phyloP scores from a whole-genome alignment of 331 rosid species.

The Spiraea crenata region DNA sequence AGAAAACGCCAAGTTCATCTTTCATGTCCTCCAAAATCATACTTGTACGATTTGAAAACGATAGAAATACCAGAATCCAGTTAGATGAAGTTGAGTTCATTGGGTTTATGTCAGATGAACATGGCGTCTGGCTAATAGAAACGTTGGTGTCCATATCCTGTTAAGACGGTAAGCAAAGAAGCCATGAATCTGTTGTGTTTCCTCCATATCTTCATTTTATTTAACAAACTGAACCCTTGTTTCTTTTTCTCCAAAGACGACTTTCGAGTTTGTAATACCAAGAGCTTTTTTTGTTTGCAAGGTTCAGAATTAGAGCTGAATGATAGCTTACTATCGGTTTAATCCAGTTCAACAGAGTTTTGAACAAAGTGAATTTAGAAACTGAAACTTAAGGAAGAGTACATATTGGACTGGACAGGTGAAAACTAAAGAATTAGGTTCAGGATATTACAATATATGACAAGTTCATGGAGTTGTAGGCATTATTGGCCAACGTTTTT shows the following conservation, averaged over 20 bases:
- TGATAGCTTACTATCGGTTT: too few relatives aligned
- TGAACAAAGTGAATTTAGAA: background rate
- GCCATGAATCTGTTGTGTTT: too few relatives aligned
- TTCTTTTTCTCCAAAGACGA: background rate
- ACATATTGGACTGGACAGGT: background rate
- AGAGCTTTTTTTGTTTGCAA: background rate
- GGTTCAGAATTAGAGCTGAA: too few relatives aligned
- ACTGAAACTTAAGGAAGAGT: background rate
- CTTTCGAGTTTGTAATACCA: background rate
- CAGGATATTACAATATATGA: background rate
- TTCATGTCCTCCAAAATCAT: background rate
- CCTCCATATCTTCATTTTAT: background rate
- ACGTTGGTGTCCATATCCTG: too few relatives aligned
- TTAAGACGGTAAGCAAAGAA: too few relatives aligned
- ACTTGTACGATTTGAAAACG: too few relatives aligned
- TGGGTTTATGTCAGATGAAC: too few relatives aligned
- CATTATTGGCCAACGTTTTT: background rate
- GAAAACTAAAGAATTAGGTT: background rate
- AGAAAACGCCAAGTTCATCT: background rate
- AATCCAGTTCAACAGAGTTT: too few relatives aligned
- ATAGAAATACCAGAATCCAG: too few relatives aligned
- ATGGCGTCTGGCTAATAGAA: too few relatives aligned
- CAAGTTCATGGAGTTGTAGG: background rate
- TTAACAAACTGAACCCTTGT: background rate
- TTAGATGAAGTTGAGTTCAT: too few relatives aligned